These are phyloP conservation scores for Cornus kousa DNA, from an alignment of 148 eudicot genomes.

Conservation along the genomic window DNA sequence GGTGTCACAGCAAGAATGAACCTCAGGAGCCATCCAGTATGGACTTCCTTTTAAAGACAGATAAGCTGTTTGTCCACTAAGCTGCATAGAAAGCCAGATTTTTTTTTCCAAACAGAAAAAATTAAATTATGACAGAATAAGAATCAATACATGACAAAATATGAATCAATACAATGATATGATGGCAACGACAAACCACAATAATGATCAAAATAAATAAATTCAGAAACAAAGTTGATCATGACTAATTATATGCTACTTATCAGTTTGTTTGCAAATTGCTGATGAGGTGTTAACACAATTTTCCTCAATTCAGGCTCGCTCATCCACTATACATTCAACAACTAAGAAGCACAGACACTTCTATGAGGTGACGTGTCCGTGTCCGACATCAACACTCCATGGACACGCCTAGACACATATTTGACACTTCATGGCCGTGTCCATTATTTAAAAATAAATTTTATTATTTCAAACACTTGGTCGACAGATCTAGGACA, in stretches of 20 bases:
- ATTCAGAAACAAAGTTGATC: neutral
- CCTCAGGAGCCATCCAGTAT: constrained; percentile 99
- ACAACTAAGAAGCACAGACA: no score
- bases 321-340: neutral
- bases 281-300: neutral
- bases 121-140: neutral
- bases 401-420: no score
- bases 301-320: neutral
- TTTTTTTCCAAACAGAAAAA: neutral
- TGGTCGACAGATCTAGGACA: no score
- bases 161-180: neutral
- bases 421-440: no score
- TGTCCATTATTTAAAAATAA: no score
- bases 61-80: constrained; percentile 62
- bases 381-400: no score
- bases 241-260: neutral
- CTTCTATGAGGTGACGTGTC: no score
- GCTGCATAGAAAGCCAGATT: constrained; percentile 40
- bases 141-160: neutral
- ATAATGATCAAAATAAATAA: neutral
- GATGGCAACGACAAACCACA: neutral
- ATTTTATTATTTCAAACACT: no score
- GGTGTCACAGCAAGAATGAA: constrained; percentile 20
- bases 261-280: constrained; percentile 1
- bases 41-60: constrained; percentile 94